Base-by-base conservation (phyloP, 495 filamentous ascomycete genomes). In the Neohortaea acidophila region DNA sequence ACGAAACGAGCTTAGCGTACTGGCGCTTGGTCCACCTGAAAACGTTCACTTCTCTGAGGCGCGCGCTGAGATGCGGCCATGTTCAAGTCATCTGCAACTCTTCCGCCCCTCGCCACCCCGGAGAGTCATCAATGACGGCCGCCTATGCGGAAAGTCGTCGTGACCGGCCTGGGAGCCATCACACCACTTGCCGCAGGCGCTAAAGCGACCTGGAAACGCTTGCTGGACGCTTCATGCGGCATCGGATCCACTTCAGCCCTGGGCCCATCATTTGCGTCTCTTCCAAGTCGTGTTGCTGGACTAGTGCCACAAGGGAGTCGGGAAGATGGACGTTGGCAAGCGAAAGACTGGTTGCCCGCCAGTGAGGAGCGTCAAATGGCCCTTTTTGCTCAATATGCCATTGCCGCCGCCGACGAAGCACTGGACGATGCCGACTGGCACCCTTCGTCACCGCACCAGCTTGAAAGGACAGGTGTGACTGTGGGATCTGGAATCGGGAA, bases 401-500 rank as follows among this genome's bases (percentile, higher is more conserved):
- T 89, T 57, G 85, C 78, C 29, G 84, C 87, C 6, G 67, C 85
- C 2, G 70, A 84, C 41, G 89, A 94, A 67, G 89, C 89, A 0
- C 65, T 97, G 25, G 50, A 69, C 13, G 85, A 96, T 63, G 79
- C 89, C 7, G 73, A 64, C 2, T 94, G 86, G 85, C 66, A 64
- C 45, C 82, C 84, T 2, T 56, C 58, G 7, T 62, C 56, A 17
- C 59, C 65, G 33, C 65, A 73, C 26, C 72, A 84, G 43, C 63
- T 68, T 25, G 77, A 85, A 51, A 68, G 66, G 41, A 77, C 73
- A 15, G 89, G 89, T 1, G 77, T 96, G 4, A 93, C 86, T 51
- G 61, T 97, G 13, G 89, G 89, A n/a, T 94, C 84, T 31, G 89
- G 89, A 2, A 96, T 97, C 51, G 89, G 89, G 5, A 93, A 83